Percentiles rank a stretch among this genome's conserved stretches.
Conservation (phyloP, 2,329 filamentous ascomycete genomes). For the Arthrobotrys conoides region DNA sequence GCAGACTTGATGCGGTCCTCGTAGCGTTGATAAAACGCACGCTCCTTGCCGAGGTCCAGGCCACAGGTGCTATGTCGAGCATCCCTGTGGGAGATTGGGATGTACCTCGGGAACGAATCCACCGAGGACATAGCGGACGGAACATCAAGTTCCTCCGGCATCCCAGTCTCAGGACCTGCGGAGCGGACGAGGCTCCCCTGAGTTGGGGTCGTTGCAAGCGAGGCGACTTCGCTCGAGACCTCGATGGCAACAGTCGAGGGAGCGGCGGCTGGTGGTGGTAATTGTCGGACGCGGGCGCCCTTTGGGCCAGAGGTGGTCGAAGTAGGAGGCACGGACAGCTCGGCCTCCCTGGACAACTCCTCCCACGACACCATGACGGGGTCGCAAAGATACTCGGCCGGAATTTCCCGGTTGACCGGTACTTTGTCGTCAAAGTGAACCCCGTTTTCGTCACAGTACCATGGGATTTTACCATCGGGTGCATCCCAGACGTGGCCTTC, state of each 20-base stretch:
- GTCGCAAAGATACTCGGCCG: slow-evolving; percentile 22
- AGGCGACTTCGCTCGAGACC: slow-evolving; percentile 38
- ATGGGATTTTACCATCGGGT: slow-evolving; percentile 48
- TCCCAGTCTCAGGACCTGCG: slow-evolving; percentile 30
- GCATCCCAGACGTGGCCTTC: slow-evolving; percentile 48
- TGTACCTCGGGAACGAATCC: slow-evolving; percentile 52
- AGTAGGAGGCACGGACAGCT: slow-evolving; percentile 25
- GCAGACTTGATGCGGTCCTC: slow-evolving; percentile 50
- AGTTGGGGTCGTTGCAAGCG: slow-evolving; percentile 29
- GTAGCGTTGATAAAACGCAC: slow-evolving; percentile 57
- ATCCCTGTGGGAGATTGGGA: slow-evolving; percentile 43
- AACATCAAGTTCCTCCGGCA: slow-evolving; percentile 37
- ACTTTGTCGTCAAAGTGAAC: slow-evolving; percentile 39
- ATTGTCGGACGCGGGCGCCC: slow-evolving; percentile 45
- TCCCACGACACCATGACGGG: slow-evolving; percentile 36
- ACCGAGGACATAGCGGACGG: slow-evolving; percentile 39
- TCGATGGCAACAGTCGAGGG: slow-evolving; percentile 33
- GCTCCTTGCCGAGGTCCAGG: slow-evolving; percentile 53
- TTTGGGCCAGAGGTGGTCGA: slow-evolving; percentile 41
- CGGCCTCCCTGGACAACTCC: slow-evolving; percentile 22
- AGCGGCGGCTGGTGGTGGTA: slow-evolving; percentile 48
- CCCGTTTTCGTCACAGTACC: slow-evolving; percentile 45
- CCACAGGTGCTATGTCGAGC: slow-evolving; percentile 56
- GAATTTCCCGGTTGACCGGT: neutral
- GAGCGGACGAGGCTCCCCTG: slow-evolving; percentile 47